Percentiles rank a stretch among this genome's conserved stretches.
phyloP scores from a whole-genome alignment of 2,329 filamentous ascomycete genomes.

The Pyrenochaeta sp. region DNA sequence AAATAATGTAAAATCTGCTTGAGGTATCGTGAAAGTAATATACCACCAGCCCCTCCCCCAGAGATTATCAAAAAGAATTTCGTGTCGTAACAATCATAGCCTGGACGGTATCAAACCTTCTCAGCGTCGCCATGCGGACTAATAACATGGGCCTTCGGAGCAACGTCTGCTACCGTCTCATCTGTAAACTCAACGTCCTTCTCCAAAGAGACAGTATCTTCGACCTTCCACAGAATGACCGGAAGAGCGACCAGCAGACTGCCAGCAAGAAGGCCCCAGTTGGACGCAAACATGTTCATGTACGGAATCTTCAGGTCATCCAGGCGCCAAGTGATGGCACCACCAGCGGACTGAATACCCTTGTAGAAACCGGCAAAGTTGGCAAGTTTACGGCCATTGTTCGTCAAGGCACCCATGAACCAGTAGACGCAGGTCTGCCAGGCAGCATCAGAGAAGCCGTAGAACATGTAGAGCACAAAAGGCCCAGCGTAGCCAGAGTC shows the following conservation, averaged over 20 bases:
- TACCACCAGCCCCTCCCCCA: slow-evolving; percentile 12
- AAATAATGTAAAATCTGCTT: slow-evolving; percentile 13
- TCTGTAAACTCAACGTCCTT: slow-evolving; percentile 87
- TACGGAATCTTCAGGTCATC: slow-evolving; percentile 68
- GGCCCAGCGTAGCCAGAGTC: slow-evolving; percentile 75
- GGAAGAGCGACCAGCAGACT: slow-evolving; percentile 80
- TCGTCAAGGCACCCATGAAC: slow-evolving; percentile 94
- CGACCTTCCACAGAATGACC: slow-evolving; percentile 79
- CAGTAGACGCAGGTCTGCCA: slow-evolving; percentile 95
- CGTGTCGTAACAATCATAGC: slow-evolving; percentile 11
- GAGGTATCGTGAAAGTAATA: slow-evolving; percentile 31
- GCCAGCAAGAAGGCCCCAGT: slow-evolving; percentile 80
- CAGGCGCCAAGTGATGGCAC: slow-evolving; percentile 77
- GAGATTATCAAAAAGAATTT: slow-evolving; percentile 18
- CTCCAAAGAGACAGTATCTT: slow-evolving; percentile 81
- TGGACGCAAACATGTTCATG: slow-evolving; percentile 75
- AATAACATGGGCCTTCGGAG: slow-evolving; percentile 34
- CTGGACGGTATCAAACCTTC: slow-evolving; percentile 34
- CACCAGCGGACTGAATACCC: slow-evolving; percentile 86
- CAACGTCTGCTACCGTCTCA: slow-evolving; percentile 78
- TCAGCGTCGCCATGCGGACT: slow-evolving; percentile 26
- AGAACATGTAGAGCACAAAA: slow-evolving; percentile 91
- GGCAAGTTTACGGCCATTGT: slow-evolving; percentile 89
- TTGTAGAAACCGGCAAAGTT: slow-evolving; percentile 94
- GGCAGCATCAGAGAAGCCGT: slow-evolving; percentile 86